phyloP scores from a whole-genome alignment of 129 eudicot genomes.

The Helianthus annuus region DNA sequence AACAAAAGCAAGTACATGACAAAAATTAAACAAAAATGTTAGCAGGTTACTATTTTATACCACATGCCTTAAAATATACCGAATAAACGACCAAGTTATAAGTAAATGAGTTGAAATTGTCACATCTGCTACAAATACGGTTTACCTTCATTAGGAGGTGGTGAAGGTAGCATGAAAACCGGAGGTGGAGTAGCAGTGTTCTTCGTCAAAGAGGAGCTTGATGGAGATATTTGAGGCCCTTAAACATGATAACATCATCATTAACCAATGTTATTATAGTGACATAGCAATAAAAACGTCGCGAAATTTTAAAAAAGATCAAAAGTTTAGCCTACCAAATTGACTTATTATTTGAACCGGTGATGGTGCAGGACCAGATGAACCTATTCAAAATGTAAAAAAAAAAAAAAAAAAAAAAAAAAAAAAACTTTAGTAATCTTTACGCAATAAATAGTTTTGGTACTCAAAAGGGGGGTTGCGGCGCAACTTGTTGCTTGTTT shows the following conservation, averaged over 20 bases:
- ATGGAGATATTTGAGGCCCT: constrained; percentile 65
- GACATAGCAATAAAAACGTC: constrained; percentile 8
- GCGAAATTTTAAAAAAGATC: not conserved
- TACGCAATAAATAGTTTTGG: not conserved
- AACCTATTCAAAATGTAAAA: not conserved
- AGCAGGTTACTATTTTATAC: not conserved
- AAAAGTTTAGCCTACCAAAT: constrained; percentile 37
- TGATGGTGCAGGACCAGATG: constrained; percentile 56
- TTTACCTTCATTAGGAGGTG: constrained; percentile 86
- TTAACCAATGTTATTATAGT: not conserved
- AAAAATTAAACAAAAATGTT: too few species aligned
- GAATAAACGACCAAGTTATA: too few species aligned
- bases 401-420: not conserved
- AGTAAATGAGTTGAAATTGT: not conserved
- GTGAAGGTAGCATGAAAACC: constrained; percentile 66
- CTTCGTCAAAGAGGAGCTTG: constrained; percentile 38
- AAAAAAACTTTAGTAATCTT: constrained; percentile 6
- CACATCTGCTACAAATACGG: not conserved
- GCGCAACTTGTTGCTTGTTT: too few species aligned
- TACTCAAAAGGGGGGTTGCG: too few species aligned
- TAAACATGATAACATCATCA: constrained; percentile 12
- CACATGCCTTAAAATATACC: not conserved
- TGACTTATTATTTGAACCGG: constrained; percentile 44
- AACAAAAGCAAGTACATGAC: not conserved
- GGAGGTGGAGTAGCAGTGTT: constrained; percentile 47